A percentile compares a stretch with the other conserved stretches of the same genome.
Evolutionary conservation across 345 rosid genomes (phyloP).

Genomic region (Acer yangbiense): DNA sequence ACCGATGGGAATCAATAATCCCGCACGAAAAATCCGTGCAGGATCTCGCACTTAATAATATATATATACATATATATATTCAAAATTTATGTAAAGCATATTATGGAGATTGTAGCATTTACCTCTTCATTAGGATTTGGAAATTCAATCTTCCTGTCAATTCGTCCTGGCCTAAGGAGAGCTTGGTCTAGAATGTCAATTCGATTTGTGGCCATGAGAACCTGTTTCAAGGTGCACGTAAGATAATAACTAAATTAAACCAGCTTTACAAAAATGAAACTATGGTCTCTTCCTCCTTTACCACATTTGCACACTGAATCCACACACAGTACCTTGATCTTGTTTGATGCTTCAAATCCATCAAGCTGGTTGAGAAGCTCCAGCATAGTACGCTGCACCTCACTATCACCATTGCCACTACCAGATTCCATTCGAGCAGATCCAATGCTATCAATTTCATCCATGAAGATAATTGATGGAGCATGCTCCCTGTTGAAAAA

Average conservation of each 20-base stretch:
- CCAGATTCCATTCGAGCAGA: constrained; percentile 99
- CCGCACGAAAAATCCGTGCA: too few species aligned
- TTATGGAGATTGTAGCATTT: constrained; percentile 2
- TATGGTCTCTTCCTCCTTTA: not conserved
- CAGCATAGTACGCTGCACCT: constrained; percentile 97
- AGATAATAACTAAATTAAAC: constrained; percentile 1
- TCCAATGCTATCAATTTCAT: constrained; percentile 97
- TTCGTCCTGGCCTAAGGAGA: constrained; percentile 96
- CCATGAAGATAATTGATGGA: constrained; percentile 98
- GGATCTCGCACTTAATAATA: too few species aligned
- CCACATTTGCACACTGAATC: not conserved
- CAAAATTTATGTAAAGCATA: too few species aligned
- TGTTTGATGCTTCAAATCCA: constrained; percentile 98
- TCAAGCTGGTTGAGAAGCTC: constrained; percentile 99
- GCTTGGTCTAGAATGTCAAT: constrained; percentile 99
- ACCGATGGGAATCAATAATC: too few species aligned
- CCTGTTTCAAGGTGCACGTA: constrained; percentile 47
- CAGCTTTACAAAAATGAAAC: not conserved
- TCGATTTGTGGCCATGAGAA: constrained; percentile 97
- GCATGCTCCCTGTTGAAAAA: constrained; percentile 77
- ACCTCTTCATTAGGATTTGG: constrained; percentile 99
- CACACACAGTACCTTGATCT: constrained; percentile 69
- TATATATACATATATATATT: too few species aligned
- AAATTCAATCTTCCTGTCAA: constrained; percentile 96
- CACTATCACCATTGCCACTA: constrained; percentile 98